Evolutionary conservation across 2,329 filamentous ascomycete species (phyloP).

Genomic region (Ceratocystiopsis brevicomis): DNA sequence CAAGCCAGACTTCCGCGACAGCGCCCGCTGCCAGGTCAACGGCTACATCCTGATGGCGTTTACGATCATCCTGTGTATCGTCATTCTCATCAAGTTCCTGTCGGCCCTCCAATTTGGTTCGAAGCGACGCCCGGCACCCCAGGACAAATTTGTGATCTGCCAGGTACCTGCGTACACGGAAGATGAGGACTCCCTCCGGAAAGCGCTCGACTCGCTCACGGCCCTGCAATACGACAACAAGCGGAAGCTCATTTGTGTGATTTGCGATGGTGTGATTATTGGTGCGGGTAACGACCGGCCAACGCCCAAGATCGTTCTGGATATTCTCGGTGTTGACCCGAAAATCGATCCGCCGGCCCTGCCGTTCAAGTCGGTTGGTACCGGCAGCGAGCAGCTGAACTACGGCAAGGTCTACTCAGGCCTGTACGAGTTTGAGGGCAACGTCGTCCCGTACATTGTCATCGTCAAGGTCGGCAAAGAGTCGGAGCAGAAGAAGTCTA

Average conservation of each 20-base stretch:
- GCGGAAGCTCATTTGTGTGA: conserved; percentile 85
- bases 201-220: conserved; percentile 84
- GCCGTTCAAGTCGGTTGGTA: conserved; percentile 82
- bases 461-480: conserved; percentile 96
- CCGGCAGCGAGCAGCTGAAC: conserved; percentile 81
- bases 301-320: conserved; percentile 91
- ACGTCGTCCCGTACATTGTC: conserved; percentile 90
- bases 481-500: conserved; percentile 74
- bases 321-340: conserved; percentile 91
- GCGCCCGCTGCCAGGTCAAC: conserved; percentile 63
- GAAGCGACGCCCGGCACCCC: conserved; percentile 70
- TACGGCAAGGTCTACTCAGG: conserved; percentile 98
- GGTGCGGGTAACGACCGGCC: conserved; percentile 91
- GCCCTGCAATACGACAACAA: conserved; percentile 96
- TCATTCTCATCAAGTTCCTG: conserved; percentile 78
- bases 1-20: conserved; percentile 64
- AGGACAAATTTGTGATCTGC: conserved; percentile 98
- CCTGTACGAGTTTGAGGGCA: conserved; percentile 92
- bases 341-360: conserved; percentile 90
- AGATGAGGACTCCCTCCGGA: conserved; percentile 83
- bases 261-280: conserved; percentile 94
- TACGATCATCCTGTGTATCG: conserved; percentile 60
- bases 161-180: conserved; percentile 96
- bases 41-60: conserved; percentile 81
- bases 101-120: conserved; percentile 85